Base-by-base conservation (phyloP, 768 basidiomycete genomes). In the Serpula lacrymans region DNA sequence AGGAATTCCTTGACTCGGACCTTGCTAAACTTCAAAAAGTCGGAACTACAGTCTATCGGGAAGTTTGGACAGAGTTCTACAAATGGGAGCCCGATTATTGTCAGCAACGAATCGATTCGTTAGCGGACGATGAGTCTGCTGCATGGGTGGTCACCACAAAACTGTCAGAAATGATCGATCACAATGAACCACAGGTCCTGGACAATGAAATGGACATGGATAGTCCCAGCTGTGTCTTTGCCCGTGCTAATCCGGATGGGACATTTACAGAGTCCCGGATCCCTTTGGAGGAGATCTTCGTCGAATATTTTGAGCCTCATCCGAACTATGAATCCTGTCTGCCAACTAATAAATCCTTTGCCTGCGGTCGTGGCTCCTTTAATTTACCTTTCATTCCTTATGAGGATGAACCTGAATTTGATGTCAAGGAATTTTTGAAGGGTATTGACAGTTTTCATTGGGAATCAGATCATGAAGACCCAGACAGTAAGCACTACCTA, bases 271-370 rank as follows among this genome's bases (percentile, higher is more conserved):
- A n/a, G n/a, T n/a, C n/a, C n/a, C n/a, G n/a, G n/a, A n/a, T n/a
- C n/a, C n/a, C n/a, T n/a, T 32, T 62, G 4, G 49, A 53, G 35
- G 43, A 51, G n/a, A 26, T 48, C 31, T 42, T 43, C 18, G 13
- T 58, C 12, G 45, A 52, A 17, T 5, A 23, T 22, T 14, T 48
- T 29, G 26, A 34, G 13, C 50, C 63, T 3, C 57, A 64, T 26
- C 57, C 65, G 0, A 29, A 41, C 1, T 79, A 79, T 45, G 69
- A 72, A 12, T 60, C 60, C n/a, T 80, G 77, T 46, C 61, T 77
- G 0, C 70, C 78, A 0, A 43, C 55, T 1, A 63, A 65, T 1
- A 51, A 55, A 13, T 76, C 61, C 42, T 46, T 66, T 30, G 14
- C 39, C 12, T 24, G 47, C n/a, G n/a, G n/a, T n/a, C n/a, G n/a